A percentile compares a stretch with the other conserved stretches of the same genome.
These are phyloP conservation scores for Penicillium verrucosum DNA, from an alignment of 2,329 filamentous ascomycete species.

Conservation along the genomic window DNA sequence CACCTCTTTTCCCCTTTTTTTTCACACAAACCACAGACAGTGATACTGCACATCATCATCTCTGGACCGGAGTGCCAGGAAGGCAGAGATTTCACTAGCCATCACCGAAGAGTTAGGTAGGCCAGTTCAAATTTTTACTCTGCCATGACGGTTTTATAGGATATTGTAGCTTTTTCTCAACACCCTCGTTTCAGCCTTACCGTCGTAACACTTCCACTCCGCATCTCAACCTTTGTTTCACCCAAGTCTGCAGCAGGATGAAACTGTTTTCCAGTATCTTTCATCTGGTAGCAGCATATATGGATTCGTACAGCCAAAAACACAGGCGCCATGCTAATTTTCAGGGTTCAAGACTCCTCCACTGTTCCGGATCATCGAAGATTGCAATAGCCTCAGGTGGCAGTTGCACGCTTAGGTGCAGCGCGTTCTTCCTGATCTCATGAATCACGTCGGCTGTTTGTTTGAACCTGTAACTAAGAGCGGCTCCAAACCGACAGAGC, in stretches of 20 bases:
- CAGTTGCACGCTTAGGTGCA: slow-evolving; percentile 14
- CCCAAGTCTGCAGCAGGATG: neutral
- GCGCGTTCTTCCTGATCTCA: slow-evolving; percentile 20
- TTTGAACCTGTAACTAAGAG: slow-evolving; percentile 26
- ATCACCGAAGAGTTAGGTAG: neutral
- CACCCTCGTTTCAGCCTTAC: neutral
- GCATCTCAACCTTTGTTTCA: neutral
- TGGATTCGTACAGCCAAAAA: neutral
- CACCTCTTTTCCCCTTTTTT: neutral
- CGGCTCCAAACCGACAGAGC: slow-evolving; percentile 25
- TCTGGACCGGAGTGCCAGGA: neutral
- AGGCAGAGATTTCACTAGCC: neutral
- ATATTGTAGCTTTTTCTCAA: neutral
- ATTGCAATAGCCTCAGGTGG: slow-evolving; percentile 25
- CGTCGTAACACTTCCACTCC: too few species aligned
- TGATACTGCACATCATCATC: neutral
- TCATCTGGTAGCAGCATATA: neutral
- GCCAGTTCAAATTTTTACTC: neutral
- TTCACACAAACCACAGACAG: neutral
- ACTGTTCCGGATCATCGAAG: slow-evolving; percentile 17
- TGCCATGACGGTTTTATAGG: neutral
- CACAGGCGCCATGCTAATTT: neutral
- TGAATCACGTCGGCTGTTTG: slow-evolving; percentile 21
- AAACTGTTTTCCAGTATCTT: too few species aligned
- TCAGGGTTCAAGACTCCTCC: slow-evolving; percentile 2